Evolutionary conservation across 164 flowering plant species (phyloP).

Genomic region (Euptelea pleiosperma): DNA sequence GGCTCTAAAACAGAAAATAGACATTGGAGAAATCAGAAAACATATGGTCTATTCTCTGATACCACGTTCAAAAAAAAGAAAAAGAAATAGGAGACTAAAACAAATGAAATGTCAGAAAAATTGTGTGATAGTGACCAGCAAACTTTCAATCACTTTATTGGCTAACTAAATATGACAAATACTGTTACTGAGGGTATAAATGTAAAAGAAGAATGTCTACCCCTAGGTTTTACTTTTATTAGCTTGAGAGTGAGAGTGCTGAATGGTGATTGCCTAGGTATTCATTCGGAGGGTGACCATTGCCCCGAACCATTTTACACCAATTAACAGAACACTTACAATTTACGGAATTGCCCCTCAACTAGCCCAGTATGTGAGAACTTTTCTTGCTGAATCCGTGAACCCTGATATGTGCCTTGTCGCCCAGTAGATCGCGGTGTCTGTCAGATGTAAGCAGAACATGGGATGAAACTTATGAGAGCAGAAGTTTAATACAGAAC

Average conservation of each 20-base stretch:
- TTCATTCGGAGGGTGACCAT: not conserved
- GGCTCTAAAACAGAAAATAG: no score
- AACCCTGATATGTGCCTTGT: conserved; percentile 27
- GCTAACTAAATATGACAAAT: no score
- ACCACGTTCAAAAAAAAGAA: no score
- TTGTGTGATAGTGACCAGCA: no score
- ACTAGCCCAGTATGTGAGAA: conserved; percentile 26
- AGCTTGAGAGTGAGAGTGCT: not conserved
- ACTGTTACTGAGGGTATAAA: not conserved
- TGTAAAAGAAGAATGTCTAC: not conserved
- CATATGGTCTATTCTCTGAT: no score
- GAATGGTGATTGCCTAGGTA: not conserved
- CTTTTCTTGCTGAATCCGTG: conserved; percentile 29
- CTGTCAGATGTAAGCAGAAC: conserved; percentile 27
- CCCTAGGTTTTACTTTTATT: not conserved
- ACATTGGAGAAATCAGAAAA: no score
- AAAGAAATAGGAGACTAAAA: no score
- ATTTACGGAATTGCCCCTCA: conserved; percentile 45
- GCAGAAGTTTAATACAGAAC: not conserved
- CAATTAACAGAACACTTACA: conserved; percentile 45
- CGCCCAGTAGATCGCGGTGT: conserved; percentile 26
- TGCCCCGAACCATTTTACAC: not conserved
- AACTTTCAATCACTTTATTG: no score
- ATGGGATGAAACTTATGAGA: conserved; percentile 2
- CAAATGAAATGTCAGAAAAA: no score